Conservation (phyloP, 2,329 filamentous ascomycete species). For the Colletotrichum eremochloae region DNA sequence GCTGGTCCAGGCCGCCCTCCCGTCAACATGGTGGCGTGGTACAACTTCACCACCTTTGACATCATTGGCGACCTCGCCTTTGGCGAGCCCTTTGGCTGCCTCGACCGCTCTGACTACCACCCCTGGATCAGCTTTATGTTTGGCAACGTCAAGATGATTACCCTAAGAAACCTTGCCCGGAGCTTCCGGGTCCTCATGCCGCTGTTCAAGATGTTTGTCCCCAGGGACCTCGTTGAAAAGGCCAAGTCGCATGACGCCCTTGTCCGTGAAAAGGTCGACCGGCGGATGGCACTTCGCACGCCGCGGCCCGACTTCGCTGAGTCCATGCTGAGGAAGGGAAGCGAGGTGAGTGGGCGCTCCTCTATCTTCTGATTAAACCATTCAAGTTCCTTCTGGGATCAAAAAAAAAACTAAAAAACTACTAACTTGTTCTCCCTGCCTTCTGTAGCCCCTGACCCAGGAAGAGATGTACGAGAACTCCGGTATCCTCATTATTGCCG, state of each 20-base stretch:
- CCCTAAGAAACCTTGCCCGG: background rate
- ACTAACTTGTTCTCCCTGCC: too few relatives aligned
- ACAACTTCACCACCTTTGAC: conserved; percentile 49
- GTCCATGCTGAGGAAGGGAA: conserved; percentile 40
- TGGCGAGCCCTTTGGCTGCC: conserved; percentile 49
- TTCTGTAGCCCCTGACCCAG: conserved; percentile 27
- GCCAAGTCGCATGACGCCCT: conserved; percentile 7
- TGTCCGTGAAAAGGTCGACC: conserved; percentile 28
- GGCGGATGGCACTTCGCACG: conserved; percentile 37
- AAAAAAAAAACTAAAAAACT: too few relatives aligned
- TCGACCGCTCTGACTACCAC: conserved; percentile 42
- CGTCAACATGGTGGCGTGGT: conserved; percentile 47
- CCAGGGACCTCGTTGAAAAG: conserved; percentile 15
- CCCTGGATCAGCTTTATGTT: conserved; percentile 45
- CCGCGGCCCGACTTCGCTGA: conserved; percentile 43
- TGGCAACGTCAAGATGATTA: conserved; percentile 19
- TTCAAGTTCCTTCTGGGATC: too few relatives aligned
- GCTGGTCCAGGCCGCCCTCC: conserved; percentile 10
- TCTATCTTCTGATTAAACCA: too few relatives aligned
- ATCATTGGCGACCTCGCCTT: conserved; percentile 50
- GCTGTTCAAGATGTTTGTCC: conserved; percentile 22
- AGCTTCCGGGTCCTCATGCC: conserved; percentile 6
- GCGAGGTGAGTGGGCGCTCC: conserved; percentile 5
- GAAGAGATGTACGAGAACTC: conserved; percentile 43
- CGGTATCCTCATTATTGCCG: conserved; percentile 49